These are phyloP conservation scores for Dactylis glomerata DNA, from an alignment of 176 grass and related monocot genomes.

Conservation along the genomic window DNA sequence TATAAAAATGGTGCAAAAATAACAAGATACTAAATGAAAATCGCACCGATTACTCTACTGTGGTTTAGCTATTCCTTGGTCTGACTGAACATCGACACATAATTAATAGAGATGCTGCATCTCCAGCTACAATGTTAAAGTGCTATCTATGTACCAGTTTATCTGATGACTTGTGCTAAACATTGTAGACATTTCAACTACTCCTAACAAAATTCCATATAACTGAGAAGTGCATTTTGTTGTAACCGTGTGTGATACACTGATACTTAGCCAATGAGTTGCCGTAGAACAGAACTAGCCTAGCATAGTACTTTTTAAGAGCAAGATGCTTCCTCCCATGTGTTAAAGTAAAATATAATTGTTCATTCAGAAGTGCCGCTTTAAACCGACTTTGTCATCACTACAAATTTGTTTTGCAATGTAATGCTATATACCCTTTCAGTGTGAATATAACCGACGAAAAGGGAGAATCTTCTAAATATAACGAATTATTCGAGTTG, in stretches of 20 bases:
- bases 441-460: neutral
- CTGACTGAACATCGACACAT: neutral
- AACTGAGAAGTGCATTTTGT: neutral
- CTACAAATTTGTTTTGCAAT: neutral
- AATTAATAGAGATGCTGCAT: neutral
- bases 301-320: neutral
- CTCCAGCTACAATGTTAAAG: neutral
- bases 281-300: neutral
- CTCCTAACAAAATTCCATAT: neutral
- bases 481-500: neutral
- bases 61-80: neutral
- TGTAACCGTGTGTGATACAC: neutral
- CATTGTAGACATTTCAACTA: neutral
- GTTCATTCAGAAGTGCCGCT: neutral
- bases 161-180: neutral
- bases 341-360: neutral
- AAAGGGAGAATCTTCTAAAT: neutral
- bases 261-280: neutral
- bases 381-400: neutral
- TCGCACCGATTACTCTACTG: neutral
- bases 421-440: neutral
- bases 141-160: neutral
- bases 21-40: neutral
- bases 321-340: neutral
- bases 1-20: neutral